These are phyloP conservation scores for Albophoma yamanashiensis DNA, from an alignment of 2,329 filamentous ascomycete species.

Conservation along the genomic window DNA sequence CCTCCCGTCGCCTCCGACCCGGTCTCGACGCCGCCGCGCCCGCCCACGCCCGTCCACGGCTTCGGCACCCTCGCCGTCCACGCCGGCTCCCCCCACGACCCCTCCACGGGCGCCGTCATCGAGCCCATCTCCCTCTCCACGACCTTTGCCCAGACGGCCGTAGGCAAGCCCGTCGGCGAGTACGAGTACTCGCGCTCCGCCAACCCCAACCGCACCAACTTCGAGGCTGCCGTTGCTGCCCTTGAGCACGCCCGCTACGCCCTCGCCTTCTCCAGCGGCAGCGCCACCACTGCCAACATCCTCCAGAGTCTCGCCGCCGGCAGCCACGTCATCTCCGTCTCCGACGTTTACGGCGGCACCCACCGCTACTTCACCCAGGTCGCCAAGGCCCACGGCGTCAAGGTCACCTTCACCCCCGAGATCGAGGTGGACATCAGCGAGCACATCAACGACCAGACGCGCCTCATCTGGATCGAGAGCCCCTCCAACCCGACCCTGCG, in stretches of 20 bases:
- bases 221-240: slow-evolving; percentile 82
- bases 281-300: slow-evolving; percentile 85
- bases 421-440: slow-evolving; percentile 81
- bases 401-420: slow-evolving; percentile 86
- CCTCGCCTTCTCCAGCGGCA: slow-evolving; percentile 88
- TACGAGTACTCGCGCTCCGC: slow-evolving; percentile 92
- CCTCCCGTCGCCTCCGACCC: slow-evolving; percentile 29
- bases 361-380: slow-evolving; percentile 99
- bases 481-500: slow-evolving; percentile 91
- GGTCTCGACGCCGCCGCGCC: slow-evolving; percentile 63
- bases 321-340: slow-evolving; percentile 91
- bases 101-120: slow-evolving; percentile 88
- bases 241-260: slow-evolving; percentile 89
- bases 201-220: slow-evolving; percentile 93
- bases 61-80: slow-evolving; percentile 96
- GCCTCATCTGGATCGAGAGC: slow-evolving; percentile 90
- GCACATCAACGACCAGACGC: slow-evolving; percentile 81
- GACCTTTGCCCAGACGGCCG: slow-evolving; percentile 84
- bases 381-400: slow-evolving; percentile 84
- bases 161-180: slow-evolving; percentile 75
- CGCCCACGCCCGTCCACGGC: slow-evolving; percentile 59
- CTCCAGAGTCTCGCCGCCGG: slow-evolving; percentile 85
- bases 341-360: slow-evolving; percentile 95
- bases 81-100: slow-evolving; percentile 83
- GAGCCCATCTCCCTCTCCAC: slow-evolving; percentile 93